Evolutionary conservation across 441 rosid genomes (phyloP).

Genomic region (Pelargonium fulgidum): DNA sequence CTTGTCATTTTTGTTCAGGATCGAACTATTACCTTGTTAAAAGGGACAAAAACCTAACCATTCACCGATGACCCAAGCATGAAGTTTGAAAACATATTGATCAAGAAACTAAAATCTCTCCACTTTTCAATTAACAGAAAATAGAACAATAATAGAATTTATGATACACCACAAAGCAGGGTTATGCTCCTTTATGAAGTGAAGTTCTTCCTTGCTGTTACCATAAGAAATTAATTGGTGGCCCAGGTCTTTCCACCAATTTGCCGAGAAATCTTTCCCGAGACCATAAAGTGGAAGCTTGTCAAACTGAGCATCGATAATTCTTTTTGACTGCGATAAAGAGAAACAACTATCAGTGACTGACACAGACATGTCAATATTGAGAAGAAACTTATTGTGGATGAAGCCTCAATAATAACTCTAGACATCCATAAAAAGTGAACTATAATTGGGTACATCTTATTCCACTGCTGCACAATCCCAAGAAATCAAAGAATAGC

Average conservation of each 20-base stretch:
- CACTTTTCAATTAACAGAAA: neutral
- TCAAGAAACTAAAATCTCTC: conserved; percentile 3
- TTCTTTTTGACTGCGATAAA: conserved; percentile 32
- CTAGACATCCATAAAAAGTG: too few relatives aligned
- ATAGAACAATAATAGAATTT: neutral
- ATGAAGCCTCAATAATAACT: too few relatives aligned
- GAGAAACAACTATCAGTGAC: conserved; percentile 12
- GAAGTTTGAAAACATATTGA: neutral
- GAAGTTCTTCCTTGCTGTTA: conserved; percentile 8
- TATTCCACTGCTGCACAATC: too few relatives aligned
- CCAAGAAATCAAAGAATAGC: too few relatives aligned
- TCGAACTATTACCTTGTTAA: neutral
- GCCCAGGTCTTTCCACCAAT: conserved; percentile 50
- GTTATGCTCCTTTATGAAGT: neutral
- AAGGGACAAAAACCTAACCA: conserved; percentile 5
- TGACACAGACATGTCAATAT: conserved; percentile 9
- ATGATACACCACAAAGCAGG: neutral
- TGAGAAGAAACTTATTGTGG: too few relatives aligned
- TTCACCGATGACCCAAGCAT: neutral
- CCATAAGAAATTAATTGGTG: conserved; percentile 37
- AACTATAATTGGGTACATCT: too few relatives aligned
- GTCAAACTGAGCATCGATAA: conserved; percentile 38
- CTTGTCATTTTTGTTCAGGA: neutral
- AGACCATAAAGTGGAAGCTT: conserved; percentile 51
- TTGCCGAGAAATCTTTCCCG: conserved; percentile 36